Evolutionary conservation across 768 basidiomycete species (phyloP).

Genomic region (Mycena kentingensis): DNA sequence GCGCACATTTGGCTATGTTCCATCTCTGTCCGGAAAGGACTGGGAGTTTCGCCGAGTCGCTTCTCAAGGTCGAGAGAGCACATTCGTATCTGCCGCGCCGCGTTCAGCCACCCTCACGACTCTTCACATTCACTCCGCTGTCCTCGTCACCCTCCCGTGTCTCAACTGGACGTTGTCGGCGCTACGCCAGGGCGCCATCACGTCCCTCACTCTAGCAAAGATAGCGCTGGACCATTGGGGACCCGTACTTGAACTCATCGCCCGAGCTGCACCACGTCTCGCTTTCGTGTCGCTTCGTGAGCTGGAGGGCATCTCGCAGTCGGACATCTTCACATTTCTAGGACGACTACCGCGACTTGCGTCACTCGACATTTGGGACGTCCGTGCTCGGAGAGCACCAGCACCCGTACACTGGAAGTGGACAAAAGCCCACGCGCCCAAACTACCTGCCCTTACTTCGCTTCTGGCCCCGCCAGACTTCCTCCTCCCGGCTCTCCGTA

Average conservation of each 20-base stretch:
- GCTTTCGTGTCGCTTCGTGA: conserved; percentile 14
- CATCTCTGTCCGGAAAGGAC: not conserved
- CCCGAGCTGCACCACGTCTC: conserved; percentile 8
- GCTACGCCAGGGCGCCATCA: conserved; percentile 8
- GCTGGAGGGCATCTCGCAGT: conserved; percentile 15
- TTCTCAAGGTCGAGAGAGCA: conserved; percentile 11
- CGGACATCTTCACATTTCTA: conserved; percentile 17
- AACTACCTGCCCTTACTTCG: conserved; percentile 4
- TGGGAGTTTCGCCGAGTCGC: conserved; percentile 12
- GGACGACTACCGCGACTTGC: conserved; percentile 15
- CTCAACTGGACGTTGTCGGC: conserved; percentile 20
- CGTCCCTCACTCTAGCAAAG: conserved; percentile 14
- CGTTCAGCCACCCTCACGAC: conserved; percentile 7
- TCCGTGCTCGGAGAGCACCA: too few relatives aligned
- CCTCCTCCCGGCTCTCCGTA: conserved; percentile 11
- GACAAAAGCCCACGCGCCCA: conserved; percentile 7
- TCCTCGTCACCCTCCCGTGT: conserved; percentile 19
- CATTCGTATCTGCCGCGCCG: not conserved
- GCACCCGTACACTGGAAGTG: too few relatives aligned
- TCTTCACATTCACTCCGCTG: conserved; percentile 19
- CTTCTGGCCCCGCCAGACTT: conserved; percentile 19
- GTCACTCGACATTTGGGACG: too few relatives aligned
- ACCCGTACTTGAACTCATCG: conserved; percentile 13
- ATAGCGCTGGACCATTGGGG: conserved; percentile 18
- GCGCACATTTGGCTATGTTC: not conserved